A percentile compares a stretch with the other conserved stretches of the same genome.
Conservation (phyloP, 345 rosid species). For the Pistacia integerrima region DNA sequence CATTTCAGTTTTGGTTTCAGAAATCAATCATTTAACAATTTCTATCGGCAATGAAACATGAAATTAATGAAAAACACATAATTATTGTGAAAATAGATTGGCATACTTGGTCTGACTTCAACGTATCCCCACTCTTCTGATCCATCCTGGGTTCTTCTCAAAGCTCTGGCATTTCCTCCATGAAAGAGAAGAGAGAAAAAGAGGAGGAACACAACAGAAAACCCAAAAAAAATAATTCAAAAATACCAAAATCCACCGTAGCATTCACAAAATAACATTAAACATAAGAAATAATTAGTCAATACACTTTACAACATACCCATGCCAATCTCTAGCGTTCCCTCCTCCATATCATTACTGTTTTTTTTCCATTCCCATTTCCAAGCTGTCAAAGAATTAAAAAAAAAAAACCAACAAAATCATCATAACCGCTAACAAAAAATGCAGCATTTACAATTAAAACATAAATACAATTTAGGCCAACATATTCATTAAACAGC, state of each 20-base stretch:
- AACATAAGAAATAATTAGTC: background rate
- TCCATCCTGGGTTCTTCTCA: constrained; percentile 37
- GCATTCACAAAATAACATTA: background rate
- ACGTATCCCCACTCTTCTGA: constrained; percentile 91
- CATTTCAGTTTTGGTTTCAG: background rate
- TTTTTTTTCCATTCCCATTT: constrained; percentile 64
- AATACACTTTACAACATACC: constrained; percentile 38
- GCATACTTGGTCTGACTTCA: constrained; percentile 88
- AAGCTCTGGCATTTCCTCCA: constrained; percentile 33
- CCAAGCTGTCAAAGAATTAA: constrained; percentile 10
- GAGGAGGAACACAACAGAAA: constrained; percentile 28
- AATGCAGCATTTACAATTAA: background rate
- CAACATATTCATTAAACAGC: background rate
- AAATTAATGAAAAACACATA: background rate
- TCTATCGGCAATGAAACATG: background rate
- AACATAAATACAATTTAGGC: background rate
- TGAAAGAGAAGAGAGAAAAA: constrained; percentile 31
- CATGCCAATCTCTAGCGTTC: constrained; percentile 81
- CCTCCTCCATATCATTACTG: constrained; percentile 64
- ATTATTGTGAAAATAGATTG: background rate
- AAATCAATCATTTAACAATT: background rate
- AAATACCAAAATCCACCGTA: background rate
- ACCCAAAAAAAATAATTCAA: background rate
- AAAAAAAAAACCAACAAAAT: background rate
- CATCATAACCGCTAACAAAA: constrained; percentile 1